Base-by-base conservation (phyloP, 192 early-diverging fungal species). In the Coemansia sp. region DNA sequence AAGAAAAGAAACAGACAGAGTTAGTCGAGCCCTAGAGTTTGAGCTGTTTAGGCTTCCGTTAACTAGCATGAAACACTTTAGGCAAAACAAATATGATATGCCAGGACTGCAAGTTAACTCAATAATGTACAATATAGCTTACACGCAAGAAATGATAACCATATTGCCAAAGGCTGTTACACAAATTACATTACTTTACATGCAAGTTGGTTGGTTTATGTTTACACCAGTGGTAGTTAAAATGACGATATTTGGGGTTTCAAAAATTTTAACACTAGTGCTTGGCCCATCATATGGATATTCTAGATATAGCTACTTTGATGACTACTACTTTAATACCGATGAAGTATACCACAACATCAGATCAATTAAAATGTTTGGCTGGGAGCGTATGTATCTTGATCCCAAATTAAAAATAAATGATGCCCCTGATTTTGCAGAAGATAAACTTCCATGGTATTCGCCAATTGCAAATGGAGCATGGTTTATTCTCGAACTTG, bases 11-110 rank as follows among this genome's bases (percentile, higher is more conserved):
- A 49, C 68, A 0, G 11, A 56, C 4, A 51, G 77, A 1, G 65
- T 60, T 18, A 47, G 51, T 6, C 19, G 32, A 19, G 72, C 65
- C 18, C 54, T 73, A 4, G 48, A 70, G 32, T 61, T 78, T 16
- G 71, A 78, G 55, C 52, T 78, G 3, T 69, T 73, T 16, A 52
- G 68, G 0, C 39, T 73, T n/a, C 77, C 77, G 12, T 54, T 78
- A 19, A 10, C 22, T 1, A 56, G 49, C 43, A 69, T n/a, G 46
- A 11, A 15, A 5, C 46, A 48, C n/a, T 48, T 16, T 48, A 16
- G 46, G 26, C 26, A 26, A 26, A 3, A 26, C 3, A 26, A 26
- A 26, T 26, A 26, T 26, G 3, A 26, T 26, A 16, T 48, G 46
- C 46, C 8, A 15, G 6, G 12, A 8, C 0, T 5, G 8, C 26